phyloP scores from a whole-genome alignment of 768 basidiomycete species.

The Lactarius trivialis region DNA sequence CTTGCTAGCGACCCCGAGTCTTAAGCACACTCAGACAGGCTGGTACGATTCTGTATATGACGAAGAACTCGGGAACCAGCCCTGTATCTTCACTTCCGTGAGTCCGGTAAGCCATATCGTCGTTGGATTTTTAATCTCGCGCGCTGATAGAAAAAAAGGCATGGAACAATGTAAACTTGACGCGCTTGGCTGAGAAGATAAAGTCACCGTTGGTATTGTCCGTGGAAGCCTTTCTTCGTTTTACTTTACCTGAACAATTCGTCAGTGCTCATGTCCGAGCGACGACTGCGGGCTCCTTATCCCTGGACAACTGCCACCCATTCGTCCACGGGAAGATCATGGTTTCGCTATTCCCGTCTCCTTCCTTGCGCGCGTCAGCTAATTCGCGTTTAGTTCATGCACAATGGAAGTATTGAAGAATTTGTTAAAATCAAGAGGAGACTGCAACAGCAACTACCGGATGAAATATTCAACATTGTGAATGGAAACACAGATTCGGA shows the following conservation, averaged over 20 bases:
- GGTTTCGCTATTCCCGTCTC: conserved; percentile 40
- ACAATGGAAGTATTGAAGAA: conserved; percentile 89
- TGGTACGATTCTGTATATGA: conserved; percentile 91
- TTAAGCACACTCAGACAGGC: conserved; percentile 38
- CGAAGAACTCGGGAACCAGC: conserved; percentile 76
- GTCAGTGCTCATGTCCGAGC: conserved; percentile 84
- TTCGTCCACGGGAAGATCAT: conserved; percentile 89
- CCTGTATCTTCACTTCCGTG: conserved; percentile 93
- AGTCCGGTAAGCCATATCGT: conserved; percentile 63
- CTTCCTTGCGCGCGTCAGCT: not conserved
- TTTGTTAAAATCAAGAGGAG: conserved; percentile 76
- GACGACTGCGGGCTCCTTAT: conserved; percentile 87
- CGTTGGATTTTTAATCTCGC: not conserved
- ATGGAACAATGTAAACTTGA: conserved; percentile 94
- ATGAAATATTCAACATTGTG: conserved; percentile 80
- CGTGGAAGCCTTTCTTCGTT: conserved; percentile 27
- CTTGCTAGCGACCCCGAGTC: not conserved
- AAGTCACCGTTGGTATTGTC: conserved; percentile 93
- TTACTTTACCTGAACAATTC: conserved; percentile 3
- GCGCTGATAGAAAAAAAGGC: conserved; percentile 45
- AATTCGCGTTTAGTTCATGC: conserved; percentile 70
- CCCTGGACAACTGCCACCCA: conserved; percentile 91
- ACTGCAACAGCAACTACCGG: conserved; percentile 68
- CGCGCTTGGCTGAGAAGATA: conserved; percentile 94
- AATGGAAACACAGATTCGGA: conserved; percentile 98